Percentiles rank a stretch among this genome's conserved stretches.
Evolutionary conservation across 805 yeast species (phyloP).

Genomic region (Hanseniaspora lachancei): DNA sequence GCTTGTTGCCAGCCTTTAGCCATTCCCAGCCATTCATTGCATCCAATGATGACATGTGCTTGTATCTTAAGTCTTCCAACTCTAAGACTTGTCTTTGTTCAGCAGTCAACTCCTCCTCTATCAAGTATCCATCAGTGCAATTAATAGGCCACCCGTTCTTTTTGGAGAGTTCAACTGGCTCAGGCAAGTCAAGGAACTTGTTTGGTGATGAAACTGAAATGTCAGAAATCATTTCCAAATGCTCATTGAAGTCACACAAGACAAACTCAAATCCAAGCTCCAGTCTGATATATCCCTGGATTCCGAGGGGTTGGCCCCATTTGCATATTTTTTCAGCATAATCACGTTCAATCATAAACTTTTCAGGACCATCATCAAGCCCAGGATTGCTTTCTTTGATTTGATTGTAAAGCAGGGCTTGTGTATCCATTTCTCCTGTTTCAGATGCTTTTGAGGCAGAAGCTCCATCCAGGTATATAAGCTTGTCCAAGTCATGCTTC

Average conservation of each 20-base stretch:
- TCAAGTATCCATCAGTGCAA: slow-evolving; percentile 17
- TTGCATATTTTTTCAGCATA: slow-evolving; percentile 41
- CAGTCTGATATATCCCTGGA: slow-evolving; percentile 46
- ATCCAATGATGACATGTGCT: slow-evolving; percentile 17
- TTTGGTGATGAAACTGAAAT: slow-evolving; percentile 30
- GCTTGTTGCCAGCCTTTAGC: slow-evolving; percentile 33
- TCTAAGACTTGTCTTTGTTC: slow-evolving; percentile 20
- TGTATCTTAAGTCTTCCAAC: slow-evolving; percentile 21
- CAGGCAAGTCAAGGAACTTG: slow-evolving; percentile 31
- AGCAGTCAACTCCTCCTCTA: slow-evolving; percentile 18
- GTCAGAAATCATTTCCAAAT: slow-evolving; percentile 36
- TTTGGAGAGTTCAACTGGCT: slow-evolving; percentile 19
- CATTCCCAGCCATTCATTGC: slow-evolving; percentile 34
- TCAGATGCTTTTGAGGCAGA: slow-evolving; percentile 43
- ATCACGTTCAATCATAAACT: slow-evolving; percentile 30
- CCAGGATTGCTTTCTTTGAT: slow-evolving; percentile 12
- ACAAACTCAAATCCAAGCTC: slow-evolving; percentile 53
- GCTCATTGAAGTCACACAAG: slow-evolving; percentile 43
- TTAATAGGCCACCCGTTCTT: slow-evolving; percentile 25
- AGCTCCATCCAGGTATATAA: slow-evolving; percentile 51
- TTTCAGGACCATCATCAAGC: neutral
- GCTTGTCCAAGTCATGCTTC: slow-evolving; percentile 34
- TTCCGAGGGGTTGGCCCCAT: slow-evolving; percentile 41
- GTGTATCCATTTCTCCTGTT: slow-evolving; percentile 53
- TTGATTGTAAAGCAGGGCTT: slow-evolving; percentile 31